phyloP scores from a whole-genome alignment of 768 basidiomycete species.

The Mycena capillaripes region DNA sequence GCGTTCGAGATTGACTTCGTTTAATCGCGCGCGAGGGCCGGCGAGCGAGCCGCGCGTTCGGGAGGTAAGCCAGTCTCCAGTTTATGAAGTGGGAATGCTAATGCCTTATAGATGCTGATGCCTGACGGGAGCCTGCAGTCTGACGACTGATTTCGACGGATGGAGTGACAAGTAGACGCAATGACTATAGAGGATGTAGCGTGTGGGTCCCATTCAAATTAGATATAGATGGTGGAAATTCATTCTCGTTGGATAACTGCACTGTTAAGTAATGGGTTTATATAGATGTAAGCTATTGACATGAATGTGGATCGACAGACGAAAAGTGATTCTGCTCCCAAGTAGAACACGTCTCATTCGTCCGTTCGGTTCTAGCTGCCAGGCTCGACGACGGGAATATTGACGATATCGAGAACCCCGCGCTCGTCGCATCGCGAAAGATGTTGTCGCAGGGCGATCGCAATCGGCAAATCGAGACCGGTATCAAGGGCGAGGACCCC shows the following conservation, averaged over 20 bases:
- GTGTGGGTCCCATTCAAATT: too few species aligned
- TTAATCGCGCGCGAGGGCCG: conserved; percentile 13
- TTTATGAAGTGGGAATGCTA: background rate
- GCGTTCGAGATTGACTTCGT: background rate
- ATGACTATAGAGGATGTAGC: too few species aligned
- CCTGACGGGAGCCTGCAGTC: conserved; percentile 7
- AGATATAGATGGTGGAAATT: too few species aligned
- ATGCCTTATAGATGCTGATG: conserved; percentile 1
- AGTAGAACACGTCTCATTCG: too few species aligned
- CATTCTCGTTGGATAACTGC: too few species aligned
- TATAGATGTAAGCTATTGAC: too few species aligned
- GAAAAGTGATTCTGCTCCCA: too few species aligned
- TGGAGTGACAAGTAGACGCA: too few species aligned
- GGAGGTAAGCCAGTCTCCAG: background rate
- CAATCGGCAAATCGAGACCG: background rate
- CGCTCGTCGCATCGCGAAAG: background rate
- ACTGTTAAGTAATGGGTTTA: too few species aligned
- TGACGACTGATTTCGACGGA: background rate
- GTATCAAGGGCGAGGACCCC: background rate
- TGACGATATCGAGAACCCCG: background rate
- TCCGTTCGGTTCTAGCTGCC: too few species aligned
- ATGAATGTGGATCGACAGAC: too few species aligned
- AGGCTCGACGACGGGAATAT: background rate
- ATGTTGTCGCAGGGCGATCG: background rate
- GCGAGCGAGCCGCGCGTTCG: conserved; percentile 14